A percentile compares a stretch with the other conserved stretches of the same genome.
phyloP scores from a whole-genome alignment of 139 green algal genomes.

The Auxenochlorella protothecoides region DNA sequence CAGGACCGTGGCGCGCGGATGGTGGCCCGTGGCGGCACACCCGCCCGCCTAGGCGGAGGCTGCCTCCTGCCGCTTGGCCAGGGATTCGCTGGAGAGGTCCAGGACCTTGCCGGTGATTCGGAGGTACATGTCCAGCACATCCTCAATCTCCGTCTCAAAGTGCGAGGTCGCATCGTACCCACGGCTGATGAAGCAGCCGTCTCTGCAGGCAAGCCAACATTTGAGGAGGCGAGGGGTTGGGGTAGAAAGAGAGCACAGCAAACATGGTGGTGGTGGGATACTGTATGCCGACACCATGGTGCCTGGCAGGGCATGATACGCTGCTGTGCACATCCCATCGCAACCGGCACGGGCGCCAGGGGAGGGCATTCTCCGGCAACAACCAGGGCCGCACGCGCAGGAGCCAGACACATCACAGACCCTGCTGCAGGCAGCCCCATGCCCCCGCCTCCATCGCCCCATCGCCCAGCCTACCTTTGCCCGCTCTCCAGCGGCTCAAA shows the following conservation, averaged over 20 bases:
- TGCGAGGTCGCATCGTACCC: constrained; percentile 96
- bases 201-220: neutral
- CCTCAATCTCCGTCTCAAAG: constrained; percentile 95
- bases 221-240: too few species aligned
- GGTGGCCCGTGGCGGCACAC: too few species aligned
- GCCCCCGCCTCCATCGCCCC: too few species aligned
- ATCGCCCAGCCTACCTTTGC: constrained; percentile 13
- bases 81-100: constrained; percentile 16
- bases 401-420: too few species aligned
- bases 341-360: too few species aligned
- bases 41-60: neutral
- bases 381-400: too few species aligned
- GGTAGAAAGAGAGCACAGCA: too few species aligned
- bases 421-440: too few species aligned
- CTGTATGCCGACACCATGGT: too few species aligned
- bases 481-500: constrained; percentile 70
- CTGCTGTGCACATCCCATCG: neutral
- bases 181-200: constrained; percentile 2
- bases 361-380: too few species aligned
- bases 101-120: constrained; percentile 79
- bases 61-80: constrained; percentile 10
- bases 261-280: too few species aligned
- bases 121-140: constrained; percentile 92
- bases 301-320: neutral
- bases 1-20: too few species aligned